Evolutionary conservation across 2,329 filamentous ascomycete species (phyloP).

Genomic region (Emmonsiellopsis sp.): DNA sequence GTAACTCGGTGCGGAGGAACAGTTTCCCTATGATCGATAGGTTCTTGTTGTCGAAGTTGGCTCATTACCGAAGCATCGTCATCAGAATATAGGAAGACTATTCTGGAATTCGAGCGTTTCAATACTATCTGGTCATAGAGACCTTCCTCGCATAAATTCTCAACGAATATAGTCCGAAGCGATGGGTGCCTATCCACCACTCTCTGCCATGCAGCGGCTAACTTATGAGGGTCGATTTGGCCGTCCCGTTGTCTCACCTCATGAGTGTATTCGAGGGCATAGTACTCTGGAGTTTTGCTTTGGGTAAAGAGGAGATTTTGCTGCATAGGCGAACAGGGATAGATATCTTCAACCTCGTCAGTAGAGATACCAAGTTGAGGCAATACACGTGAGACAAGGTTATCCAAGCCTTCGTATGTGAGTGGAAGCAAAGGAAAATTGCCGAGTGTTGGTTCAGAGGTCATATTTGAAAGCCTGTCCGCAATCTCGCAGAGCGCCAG

Average conservation of each 20-base stretch:
- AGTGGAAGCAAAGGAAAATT: slow-evolving; percentile 39
- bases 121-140: slow-evolving; percentile 31
- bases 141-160: slow-evolving; percentile 25
- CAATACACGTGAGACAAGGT: slow-evolving; percentile 28
- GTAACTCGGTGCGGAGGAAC: slow-evolving; percentile 27
- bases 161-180: slow-evolving; percentile 26
- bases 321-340: slow-evolving; percentile 13
- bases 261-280: slow-evolving; percentile 29
- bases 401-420: slow-evolving; percentile 33
- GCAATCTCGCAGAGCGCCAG: slow-evolving; percentile 23
- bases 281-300: slow-evolving; percentile 25
- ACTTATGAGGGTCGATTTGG: slow-evolving; percentile 17
- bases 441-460: slow-evolving; percentile 28
- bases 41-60: slow-evolving; percentile 15
- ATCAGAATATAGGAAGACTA: slow-evolving; percentile 22
- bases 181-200: slow-evolving; percentile 26
- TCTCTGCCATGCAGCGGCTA: slow-evolving; percentile 25
- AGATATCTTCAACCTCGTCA: slow-evolving; percentile 34
- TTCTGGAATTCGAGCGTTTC: slow-evolving; percentile 17
- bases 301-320: slow-evolving; percentile 27
- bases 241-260: slow-evolving; percentile 18
- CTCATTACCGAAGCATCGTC: slow-evolving; percentile 18
- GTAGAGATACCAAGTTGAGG: slow-evolving; percentile 24
- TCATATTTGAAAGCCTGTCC: slow-evolving; percentile 17
- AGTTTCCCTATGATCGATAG: slow-evolving; percentile 19